Conservation (phyloP, 2,329 filamentous ascomycete species). For the Claviceps purpurea region DNA sequence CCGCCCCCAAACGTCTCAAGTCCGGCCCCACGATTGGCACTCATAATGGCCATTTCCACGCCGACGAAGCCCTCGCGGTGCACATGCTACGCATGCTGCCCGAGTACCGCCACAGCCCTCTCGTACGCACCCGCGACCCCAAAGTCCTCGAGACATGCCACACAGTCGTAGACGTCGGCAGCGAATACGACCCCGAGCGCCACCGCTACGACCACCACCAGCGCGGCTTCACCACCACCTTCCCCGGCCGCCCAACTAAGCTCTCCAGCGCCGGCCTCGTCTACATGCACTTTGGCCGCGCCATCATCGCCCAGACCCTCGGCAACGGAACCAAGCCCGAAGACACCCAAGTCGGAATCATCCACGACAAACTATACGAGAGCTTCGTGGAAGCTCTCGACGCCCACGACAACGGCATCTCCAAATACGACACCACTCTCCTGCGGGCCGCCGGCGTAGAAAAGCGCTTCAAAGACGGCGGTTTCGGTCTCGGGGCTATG, state of each 20-base stretch:
- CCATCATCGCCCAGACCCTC: constrained; percentile 54
- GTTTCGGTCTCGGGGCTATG: constrained; percentile 72
- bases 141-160: constrained; percentile 67
- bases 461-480: constrained; percentile 73
- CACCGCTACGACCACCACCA: constrained; percentile 97
- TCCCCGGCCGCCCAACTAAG: constrained; percentile 74
- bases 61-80: constrained; percentile 92
- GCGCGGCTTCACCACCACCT: constrained; percentile 73
- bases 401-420: constrained; percentile 94
- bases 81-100: constrained; percentile 89
- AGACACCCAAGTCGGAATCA: constrained; percentile 52
- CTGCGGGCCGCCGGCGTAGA: constrained; percentile 58
- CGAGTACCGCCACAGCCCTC: constrained; percentile 55
- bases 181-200: constrained; percentile 65
- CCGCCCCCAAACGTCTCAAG: constrained; percentile 72
- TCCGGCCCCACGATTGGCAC: constrained; percentile 60
- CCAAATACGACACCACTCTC: constrained; percentile 59
- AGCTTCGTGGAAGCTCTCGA: constrained; percentile 93
- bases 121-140: constrained; percentile 82
- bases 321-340: constrained; percentile 22
- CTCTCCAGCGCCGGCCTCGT: constrained; percentile 88
- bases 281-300: constrained; percentile 86
- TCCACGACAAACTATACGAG: constrained; percentile 83
- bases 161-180: constrained; percentile 95
- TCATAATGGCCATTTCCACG: constrained; percentile 97